Evolutionary conservation across 495 filamentous ascomycete species (phyloP).

Genomic region (Hypoxylon cercidicola): DNA sequence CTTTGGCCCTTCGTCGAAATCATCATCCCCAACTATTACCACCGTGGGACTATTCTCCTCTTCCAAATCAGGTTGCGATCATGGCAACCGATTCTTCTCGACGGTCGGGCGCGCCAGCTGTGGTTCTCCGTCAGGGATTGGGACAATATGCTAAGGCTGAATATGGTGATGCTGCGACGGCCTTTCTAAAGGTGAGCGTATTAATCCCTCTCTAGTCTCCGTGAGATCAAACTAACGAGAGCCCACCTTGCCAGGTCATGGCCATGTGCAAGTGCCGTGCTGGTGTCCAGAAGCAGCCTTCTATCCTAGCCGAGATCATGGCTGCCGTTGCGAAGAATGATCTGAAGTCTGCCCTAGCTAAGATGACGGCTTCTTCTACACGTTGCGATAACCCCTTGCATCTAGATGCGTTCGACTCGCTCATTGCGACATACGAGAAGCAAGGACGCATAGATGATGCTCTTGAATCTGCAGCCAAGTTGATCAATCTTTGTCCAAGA

Average conservation of each 20-base stretch:
- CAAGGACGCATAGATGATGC: constrained; percentile 7
- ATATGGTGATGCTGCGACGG: constrained; percentile 9
- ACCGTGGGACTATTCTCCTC: too few species aligned
- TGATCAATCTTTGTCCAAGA: constrained; percentile 37
- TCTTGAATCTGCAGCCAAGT: constrained; percentile 23
- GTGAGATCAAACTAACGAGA: neutral
- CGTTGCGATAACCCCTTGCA: constrained; percentile 28
- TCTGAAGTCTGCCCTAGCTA: constrained; percentile 13
- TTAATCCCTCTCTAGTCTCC: neutral
- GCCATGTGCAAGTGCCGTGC: constrained; percentile 22
- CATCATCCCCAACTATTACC: too few species aligned
- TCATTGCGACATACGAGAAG: constrained; percentile 32
- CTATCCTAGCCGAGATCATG: constrained; percentile 23
- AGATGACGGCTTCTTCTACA: constrained; percentile 1
- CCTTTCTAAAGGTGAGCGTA: constrained; percentile 18
- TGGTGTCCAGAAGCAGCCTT: constrained; percentile 10
- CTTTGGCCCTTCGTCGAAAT: too few species aligned
- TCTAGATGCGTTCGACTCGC: constrained; percentile 22
- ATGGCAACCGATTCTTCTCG: too few species aligned
- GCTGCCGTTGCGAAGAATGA: constrained; percentile 7
- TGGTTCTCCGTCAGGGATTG: too few species aligned
- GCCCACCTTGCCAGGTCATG: constrained; percentile 23
- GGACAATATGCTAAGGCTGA: constrained; percentile 6
- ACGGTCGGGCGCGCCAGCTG: too few species aligned
- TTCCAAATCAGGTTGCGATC: too few species aligned